Percentiles rank a stretch among this genome's conserved stretches.
Evolutionary conservation across 768 basidiomycete genomes (phyloP).

Genomic region (Udeniomyces megalosporus): DNA sequence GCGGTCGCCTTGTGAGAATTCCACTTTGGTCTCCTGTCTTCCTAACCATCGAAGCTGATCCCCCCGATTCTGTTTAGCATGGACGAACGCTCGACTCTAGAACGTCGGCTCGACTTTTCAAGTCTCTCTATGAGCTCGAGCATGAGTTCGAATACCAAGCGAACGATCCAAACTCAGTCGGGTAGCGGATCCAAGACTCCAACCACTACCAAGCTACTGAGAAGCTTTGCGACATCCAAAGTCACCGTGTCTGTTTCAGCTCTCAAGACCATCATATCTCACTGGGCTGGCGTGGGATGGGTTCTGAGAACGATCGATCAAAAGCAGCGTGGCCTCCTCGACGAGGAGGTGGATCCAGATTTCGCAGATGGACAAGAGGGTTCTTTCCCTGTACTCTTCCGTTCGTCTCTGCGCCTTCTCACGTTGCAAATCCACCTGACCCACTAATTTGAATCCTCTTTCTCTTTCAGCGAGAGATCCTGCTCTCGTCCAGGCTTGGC

Average conservation of each 20-base stretch:
- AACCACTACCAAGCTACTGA: background rate
- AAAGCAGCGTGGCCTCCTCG: constrained; percentile 10
- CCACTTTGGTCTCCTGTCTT: background rate
- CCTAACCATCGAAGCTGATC: background rate
- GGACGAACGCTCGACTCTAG: background rate
- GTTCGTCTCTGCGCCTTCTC: too few species aligned
- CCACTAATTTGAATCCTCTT: too few species aligned
- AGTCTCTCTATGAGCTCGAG: background rate
- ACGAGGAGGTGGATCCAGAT: constrained; percentile 14
- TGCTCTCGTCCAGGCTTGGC: too few species aligned
- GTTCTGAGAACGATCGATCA: constrained; percentile 16
- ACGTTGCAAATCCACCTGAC: too few species aligned
- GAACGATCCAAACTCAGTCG: background rate
- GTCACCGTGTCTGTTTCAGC: constrained; percentile 9
- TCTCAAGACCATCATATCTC: constrained; percentile 2
- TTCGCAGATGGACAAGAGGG: background rate
- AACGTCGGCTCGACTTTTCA: background rate
- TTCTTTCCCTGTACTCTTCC: too few species aligned
- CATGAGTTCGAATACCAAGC: background rate
- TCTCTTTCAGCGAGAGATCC: too few species aligned
- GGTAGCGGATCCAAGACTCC: constrained; percentile 13
- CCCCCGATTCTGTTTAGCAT: too few species aligned
- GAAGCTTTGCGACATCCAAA: constrained; percentile 7
- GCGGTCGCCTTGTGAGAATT: constrained; percentile 15
- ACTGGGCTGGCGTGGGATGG: constrained; percentile 15